Base-by-base conservation (phyloP, 2,329 filamentous ascomycete genomes). In the Ophiostoma himal-ulmi region DNA sequence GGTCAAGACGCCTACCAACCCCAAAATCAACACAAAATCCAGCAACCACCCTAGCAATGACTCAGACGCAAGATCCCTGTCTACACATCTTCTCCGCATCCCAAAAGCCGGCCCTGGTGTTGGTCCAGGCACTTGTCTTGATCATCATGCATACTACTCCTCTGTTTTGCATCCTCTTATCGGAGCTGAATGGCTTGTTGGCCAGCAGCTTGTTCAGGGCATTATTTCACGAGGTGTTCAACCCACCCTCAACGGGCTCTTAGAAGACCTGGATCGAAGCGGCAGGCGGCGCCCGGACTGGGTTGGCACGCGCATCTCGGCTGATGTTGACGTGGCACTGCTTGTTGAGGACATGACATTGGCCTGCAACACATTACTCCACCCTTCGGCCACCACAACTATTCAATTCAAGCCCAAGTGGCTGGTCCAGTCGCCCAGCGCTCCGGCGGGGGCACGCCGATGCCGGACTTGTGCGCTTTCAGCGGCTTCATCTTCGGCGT, bases 351-450 rank as follows among this genome's bases (percentile, higher is more conserved):
- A 94, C 76, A 94, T 94, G 90, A 85, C 84, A 2, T 81, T 82
- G 34, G 67, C 67, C 13, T 69, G 57, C 60, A 67, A 60, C n/a
- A 34, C 22, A 6, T 20, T 54, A 26, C 10, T 34, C 36, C 44
- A 30, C 36, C 30, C 67, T 6, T 60, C 65, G 30, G 64, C 52
- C 10, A 69, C 67, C 39, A 67, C 79, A 6, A 77, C 91, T 41
- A 81, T 91, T 70, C 91, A 94, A 77, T 90, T 94, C 80, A 95
- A 95, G 77, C 91, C 92, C 17, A 95, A 95, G 79, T 95, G 92
- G 92, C 85, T 95, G 36, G 81, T 84, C 10, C 91, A 93, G 77
- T 94, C 91, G 1, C 91, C 89, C 4, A 88, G 86, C 52, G 91
- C 91, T 0, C 92, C 91, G 1, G 36, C 77, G 0, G 79, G 80